Evolutionary conservation across 352 stramenopile species (phyloP).

Genomic region (Globisporangium recalcitrans): DNA sequence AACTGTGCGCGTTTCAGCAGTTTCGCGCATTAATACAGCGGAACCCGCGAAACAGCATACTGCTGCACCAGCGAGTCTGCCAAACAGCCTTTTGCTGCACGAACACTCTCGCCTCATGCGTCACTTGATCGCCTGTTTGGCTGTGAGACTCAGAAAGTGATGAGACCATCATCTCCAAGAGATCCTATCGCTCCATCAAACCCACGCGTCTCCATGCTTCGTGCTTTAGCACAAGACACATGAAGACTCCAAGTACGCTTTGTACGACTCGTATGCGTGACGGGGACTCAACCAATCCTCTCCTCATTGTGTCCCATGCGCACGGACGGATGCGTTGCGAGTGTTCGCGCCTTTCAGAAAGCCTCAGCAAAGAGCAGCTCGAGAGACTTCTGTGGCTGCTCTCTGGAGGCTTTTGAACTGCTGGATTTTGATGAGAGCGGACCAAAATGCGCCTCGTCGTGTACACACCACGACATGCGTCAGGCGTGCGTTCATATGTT

Average conservation of each 20-base stretch:
- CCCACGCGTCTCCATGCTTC: background rate
- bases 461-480: background rate
- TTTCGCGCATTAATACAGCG: background rate
- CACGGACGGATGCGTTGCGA: background rate
- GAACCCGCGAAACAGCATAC: background rate
- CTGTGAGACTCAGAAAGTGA: background rate
- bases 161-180: background rate
- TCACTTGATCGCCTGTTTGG: too few relatives aligned
- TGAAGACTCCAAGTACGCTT: too few relatives aligned
- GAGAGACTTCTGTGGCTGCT: background rate
- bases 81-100: background rate
- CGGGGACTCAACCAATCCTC: too few relatives aligned
- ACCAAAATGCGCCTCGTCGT: background rate
- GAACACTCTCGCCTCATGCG: background rate
- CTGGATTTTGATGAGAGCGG: background rate
- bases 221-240: too few relatives aligned
- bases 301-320: too few relatives aligned
- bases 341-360: background rate
- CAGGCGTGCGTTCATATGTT: background rate
- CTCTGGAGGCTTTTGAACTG: background rate
- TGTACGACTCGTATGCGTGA: too few relatives aligned
- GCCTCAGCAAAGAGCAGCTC: too few relatives aligned
- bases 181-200: background rate
- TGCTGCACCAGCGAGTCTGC: background rate
- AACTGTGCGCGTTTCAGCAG: conserved; percentile 1